phyloP scores from a whole-genome alignment of 2,329 filamentous ascomycete species.

The Venturia pyrina region DNA sequence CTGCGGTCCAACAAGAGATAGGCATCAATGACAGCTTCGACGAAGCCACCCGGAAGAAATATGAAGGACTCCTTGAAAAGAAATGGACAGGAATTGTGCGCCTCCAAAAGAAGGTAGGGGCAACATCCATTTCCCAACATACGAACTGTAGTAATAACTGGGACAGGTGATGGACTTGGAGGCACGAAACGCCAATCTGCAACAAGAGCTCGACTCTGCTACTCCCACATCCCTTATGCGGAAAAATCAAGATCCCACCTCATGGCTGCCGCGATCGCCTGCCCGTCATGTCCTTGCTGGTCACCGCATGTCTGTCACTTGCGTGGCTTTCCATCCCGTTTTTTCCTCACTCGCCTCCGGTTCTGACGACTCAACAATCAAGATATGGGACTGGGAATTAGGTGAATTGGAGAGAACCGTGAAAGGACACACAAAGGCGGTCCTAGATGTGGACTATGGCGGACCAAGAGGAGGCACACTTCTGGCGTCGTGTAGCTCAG shows the following conservation, averaged over 20 bases:
- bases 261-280: conserved; percentile 78
- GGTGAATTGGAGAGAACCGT: conserved; percentile 84
- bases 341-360: conserved; percentile 86
- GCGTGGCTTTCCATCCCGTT: conserved; percentile 83
- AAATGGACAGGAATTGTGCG: conserved; percentile 97
- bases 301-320: conserved; percentile 71
- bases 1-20: conserved; percentile 67
- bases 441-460: conserved; percentile 83
- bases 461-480: conserved; percentile 71
- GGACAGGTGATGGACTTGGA: conserved; percentile 86
- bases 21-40: conserved; percentile 66
- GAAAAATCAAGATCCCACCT: conserved; percentile 71
- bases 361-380: conserved; percentile 87
- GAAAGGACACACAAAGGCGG: conserved; percentile 83
- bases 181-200: conserved; percentile 59
- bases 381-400: conserved; percentile 95
- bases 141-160: conserved; percentile 10
- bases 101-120: conserved; percentile 78
- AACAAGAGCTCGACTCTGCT: conserved; percentile 74
- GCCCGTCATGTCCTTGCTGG: conserved; percentile 75
- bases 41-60: conserved; percentile 77
- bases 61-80: conserved; percentile 88
- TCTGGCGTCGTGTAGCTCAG: conserved; percentile 74
- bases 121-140: background rate
- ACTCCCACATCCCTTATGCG: conserved; percentile 69